Base-by-base conservation (phyloP, 805 yeast genomes). In the Soucietia sequanensis region DNA sequence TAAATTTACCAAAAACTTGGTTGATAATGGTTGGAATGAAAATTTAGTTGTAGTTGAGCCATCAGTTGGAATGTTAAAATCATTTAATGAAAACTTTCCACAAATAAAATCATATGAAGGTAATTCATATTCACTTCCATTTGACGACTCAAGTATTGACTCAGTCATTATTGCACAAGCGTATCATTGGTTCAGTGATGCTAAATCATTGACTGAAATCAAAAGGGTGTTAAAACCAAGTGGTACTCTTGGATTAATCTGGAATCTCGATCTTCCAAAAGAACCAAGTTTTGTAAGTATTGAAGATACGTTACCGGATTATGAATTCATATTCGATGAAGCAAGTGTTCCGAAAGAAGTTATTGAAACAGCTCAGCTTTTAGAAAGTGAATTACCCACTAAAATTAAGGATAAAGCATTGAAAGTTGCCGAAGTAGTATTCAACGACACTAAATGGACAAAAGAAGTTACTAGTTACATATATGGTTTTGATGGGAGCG, bases 171-270 rank as follows among this genome's bases (percentile, higher is more conserved):
- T 74, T 7, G 83, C 84, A 0, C 84, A 80, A 45, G 85, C 77
- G 0, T 80, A 74, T 50, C 85, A 80, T 43, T 80, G 85, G 85
- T 80, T 80, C 54, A 68, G 76, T n/a, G 78, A 76, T 44, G 29
- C 40, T 2, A 62, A 58, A 6, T 59, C 81, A 0, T 46, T 80
- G 22, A 52, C 58, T 35, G 85, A 80, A 48, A 49, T 80, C 15
- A 40, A 56, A 27, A 57, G 85, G 12, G 75, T 79, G 0, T 60
- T 80, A 45, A 72, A 70, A 41, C 54, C 58, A 4, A 52, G 49
- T 6, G 83, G 81, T 0, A 60, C 57, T 29, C 56, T 80, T 9
- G 83, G 79, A 0, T 48, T 77, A 16, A 67, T 80, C 35, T 80
- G 85, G 85, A 80, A 80, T 52, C 72, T 61, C 42, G 84, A 79